Conservation (phyloP, 2,329 filamentous ascomycete genomes). For the Alternaria brassicae region DNA sequence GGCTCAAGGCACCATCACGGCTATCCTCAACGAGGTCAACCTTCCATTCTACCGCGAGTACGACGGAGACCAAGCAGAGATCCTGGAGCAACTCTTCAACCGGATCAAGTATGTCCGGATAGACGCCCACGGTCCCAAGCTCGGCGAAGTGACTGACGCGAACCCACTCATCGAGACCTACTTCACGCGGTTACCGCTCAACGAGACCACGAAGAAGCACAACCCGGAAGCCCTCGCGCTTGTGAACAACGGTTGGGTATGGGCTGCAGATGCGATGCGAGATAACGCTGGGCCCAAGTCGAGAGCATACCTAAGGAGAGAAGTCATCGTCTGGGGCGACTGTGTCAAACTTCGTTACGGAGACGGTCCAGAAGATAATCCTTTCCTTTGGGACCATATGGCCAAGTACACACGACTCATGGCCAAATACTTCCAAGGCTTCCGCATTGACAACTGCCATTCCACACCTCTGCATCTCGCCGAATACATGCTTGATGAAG, state of each 20-base stretch:
- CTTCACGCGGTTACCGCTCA: conserved; percentile 86
- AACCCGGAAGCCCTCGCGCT: conserved; percentile 78
- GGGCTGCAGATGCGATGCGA: conserved; percentile 91
- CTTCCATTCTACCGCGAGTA: conserved; percentile 91
- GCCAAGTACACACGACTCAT: conserved; percentile 88
- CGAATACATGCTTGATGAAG: conserved; percentile 92
- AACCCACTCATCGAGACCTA: conserved; percentile 92
- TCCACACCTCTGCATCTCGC: conserved; percentile 95
- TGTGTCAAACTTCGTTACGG: conserved; percentile 98
- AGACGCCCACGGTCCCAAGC: conserved; percentile 88
- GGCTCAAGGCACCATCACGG: conserved; percentile 62
- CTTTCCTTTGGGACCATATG: conserved; percentile 96
- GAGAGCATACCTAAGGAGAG: conserved; percentile 89
- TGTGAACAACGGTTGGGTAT: conserved; percentile 98
- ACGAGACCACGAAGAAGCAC: conserved; percentile 78
- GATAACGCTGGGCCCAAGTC: conserved; percentile 93
- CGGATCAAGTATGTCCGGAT: conserved; percentile 93
- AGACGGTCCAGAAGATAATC: conserved; percentile 78
- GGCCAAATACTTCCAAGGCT: conserved; percentile 93
- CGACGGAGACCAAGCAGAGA: conserved; percentile 79
- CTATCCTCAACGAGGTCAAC: conserved; percentile 82
- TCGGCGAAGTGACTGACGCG: conserved; percentile 76
- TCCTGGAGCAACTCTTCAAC: conserved; percentile 90
- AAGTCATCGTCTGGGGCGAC: conserved; percentile 98
- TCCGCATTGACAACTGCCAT: conserved; percentile 98